Conservation (phyloP, 2,329 filamentous ascomycete genomes). For the Zopfia rhizophila region DNA sequence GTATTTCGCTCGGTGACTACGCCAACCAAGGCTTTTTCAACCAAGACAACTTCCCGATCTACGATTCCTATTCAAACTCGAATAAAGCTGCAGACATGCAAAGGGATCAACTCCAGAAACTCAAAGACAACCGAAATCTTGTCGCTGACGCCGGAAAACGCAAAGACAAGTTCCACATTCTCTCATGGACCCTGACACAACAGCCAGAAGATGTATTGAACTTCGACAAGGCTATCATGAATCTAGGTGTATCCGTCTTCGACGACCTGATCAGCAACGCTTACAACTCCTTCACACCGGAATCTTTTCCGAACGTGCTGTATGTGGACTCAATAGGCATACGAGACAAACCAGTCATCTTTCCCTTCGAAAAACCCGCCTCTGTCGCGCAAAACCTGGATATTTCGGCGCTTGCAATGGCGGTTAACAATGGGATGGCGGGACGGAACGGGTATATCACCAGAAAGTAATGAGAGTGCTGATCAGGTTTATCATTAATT, state of each 20-base stretch:
- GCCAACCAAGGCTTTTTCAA: slow-evolving; percentile 49
- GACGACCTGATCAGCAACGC: slow-evolving; percentile 44
- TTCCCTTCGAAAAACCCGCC: slow-evolving; percentile 41
- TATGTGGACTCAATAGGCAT: slow-evolving; percentile 48
- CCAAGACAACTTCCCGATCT: slow-evolving; percentile 45
- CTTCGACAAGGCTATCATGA: slow-evolving; percentile 46
- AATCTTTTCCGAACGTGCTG: slow-evolving; percentile 49
- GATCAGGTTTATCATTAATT: too few relatives aligned
- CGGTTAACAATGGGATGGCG: slow-evolving; percentile 48
- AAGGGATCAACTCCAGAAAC: slow-evolving; percentile 50
- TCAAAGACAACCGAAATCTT: slow-evolving; percentile 43
- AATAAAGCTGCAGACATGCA: slow-evolving; percentile 45
- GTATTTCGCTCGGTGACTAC: slow-evolving; percentile 41
- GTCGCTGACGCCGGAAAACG: slow-evolving; percentile 28
- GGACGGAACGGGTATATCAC: slow-evolving; percentile 42
- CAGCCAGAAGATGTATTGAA: slow-evolving; percentile 45
- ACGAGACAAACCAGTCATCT: slow-evolving; percentile 42
- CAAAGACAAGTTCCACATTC: slow-evolving; percentile 47
- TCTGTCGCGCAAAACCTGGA: slow-evolving; percentile 37
- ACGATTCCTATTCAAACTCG: slow-evolving; percentile 50
- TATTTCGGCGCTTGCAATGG: slow-evolving; percentile 46
- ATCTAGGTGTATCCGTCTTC: slow-evolving; percentile 40
- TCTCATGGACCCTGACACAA: slow-evolving; percentile 52
- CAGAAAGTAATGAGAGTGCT: slow-evolving; percentile 14
- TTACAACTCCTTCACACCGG: slow-evolving; percentile 45